These are phyloP conservation scores for Pleodorina starrii DNA, from an alignment of 139 green algal genomes.

Conservation along the genomic window DNA sequence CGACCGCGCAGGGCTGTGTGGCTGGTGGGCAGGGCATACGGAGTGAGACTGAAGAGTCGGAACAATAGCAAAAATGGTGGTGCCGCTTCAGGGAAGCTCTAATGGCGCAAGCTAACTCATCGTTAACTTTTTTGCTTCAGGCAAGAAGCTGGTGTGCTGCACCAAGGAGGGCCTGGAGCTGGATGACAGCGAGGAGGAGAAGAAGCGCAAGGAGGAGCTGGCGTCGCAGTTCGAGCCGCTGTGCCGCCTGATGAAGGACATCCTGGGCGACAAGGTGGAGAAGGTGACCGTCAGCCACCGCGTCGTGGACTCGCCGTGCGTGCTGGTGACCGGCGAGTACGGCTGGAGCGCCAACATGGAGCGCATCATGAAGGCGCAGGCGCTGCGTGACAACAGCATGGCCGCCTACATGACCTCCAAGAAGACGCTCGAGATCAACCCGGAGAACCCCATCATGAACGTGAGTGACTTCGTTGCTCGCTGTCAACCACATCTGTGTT, in stretches of 20 bases:
- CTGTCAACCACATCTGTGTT: no score
- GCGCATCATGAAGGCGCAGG: constrained; percentile 99
- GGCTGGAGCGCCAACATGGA: constrained; percentile 99
- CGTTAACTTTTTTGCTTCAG: constrained; percentile 43
- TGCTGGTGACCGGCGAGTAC: constrained; percentile 99
- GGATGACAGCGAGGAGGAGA: constrained; percentile 93
- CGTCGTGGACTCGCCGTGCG: constrained; percentile 98
- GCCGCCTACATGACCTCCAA: constrained; percentile 97
- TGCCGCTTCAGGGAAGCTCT: no score
- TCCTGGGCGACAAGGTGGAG: constrained; percentile 97
- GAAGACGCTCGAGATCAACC: constrained; percentile 99
- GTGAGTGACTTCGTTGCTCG: no score
- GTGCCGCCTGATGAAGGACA: constrained; percentile 89
- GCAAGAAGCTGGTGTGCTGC: constrained; percentile 98
- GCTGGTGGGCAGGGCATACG: no score
- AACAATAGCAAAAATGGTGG: no score
- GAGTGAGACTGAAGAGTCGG: no score
- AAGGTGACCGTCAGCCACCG: constrained; percentile 96
- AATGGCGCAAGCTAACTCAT: no score
- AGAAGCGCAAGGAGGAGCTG: constrained; percentile 91
- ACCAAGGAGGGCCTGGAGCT: constrained; percentile 98
- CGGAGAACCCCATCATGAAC: constrained; percentile 96
- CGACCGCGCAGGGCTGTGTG: no score
- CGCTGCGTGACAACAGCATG: constrained; percentile 97
- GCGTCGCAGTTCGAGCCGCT: constrained; percentile 93